A percentile compares a stretch with the other conserved stretches of the same genome.
phyloP scores from a whole-genome alignment of 2,329 filamentous ascomycete species.

The Colletotrichum cereale region DNA sequence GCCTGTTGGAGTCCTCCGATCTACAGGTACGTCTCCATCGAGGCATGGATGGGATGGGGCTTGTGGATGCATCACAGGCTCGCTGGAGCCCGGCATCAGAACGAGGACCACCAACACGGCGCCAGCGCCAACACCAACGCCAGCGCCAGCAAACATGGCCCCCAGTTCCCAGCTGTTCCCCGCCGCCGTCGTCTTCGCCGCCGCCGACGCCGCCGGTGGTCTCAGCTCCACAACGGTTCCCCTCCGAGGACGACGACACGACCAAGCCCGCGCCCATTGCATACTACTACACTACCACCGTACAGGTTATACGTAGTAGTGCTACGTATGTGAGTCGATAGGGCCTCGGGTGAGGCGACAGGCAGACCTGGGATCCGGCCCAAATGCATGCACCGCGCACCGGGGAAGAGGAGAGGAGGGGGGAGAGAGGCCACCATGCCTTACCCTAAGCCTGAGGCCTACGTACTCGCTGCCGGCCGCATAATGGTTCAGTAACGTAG shows the following conservation, averaged over 20 bases:
- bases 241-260: background rate
- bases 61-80: background rate
- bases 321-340: background rate
- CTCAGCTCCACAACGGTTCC: conserved; percentile 21
- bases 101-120: conserved; percentile 5
- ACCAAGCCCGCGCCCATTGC: background rate
- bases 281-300: background rate
- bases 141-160: conserved; percentile 8
- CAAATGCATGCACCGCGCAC: conserved; percentile 37
- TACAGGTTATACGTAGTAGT: background rate
- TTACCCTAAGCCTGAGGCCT: conserved; percentile 14
- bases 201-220: background rate
- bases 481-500: background rate
- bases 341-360: conserved; percentile 32
- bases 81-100: background rate
- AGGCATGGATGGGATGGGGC: conserved; percentile 10
- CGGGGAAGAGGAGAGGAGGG: no score
- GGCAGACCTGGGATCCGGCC: conserved; percentile 27
- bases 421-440: background rate
- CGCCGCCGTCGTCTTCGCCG: conserved; percentile 3
- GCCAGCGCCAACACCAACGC: background rate
- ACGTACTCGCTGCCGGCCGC: background rate
- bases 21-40: conserved; percentile 11
- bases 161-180: background rate
- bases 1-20: conserved; percentile 35